Evolutionary conservation across 768 basidiomycete genomes (phyloP), one percentile per base, ranked within the genome.

Genomic region (Lyophyllum atratum): DNA sequence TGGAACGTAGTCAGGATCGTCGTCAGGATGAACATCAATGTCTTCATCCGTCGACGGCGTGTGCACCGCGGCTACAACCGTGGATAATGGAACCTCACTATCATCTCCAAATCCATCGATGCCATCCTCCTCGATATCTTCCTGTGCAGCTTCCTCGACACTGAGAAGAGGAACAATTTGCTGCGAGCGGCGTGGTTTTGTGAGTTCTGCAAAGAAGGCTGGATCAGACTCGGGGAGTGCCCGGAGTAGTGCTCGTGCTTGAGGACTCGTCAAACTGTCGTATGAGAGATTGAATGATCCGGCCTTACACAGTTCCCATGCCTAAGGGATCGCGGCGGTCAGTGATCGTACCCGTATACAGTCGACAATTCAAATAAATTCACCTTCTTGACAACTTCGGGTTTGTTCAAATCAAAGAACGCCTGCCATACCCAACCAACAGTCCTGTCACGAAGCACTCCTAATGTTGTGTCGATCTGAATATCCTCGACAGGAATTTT

Each of bases 201-300:
- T 25, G 7, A 61, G 52, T 31, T 57, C 49, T 14, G 39, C 22
- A 25, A 28, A 61, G 28, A 61, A 52, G 25, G 49, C 52, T 2
- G 56, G 60, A 22, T 61, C 47, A 17, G 44, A 48, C 22, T 28
- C 33, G 25, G 40, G 45, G 22, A 61, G 39, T 26, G 48, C 26
- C 5, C 51, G 56, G 1, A 61, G 45, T 17, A 25, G 24, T 26
- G 29, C 15, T 17, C 57, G 22, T 8, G 50, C 49, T 12, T 52
- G 25, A 21, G 45, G 31, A 26, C 55, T 49, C 26, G 59, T 61
- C 45, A 61, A 19, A 17, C 50, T 42, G 17, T 46, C 25, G 22
- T 52, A 54, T 11, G 59, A 61, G 21, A 53, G 31, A 37, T 61
- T 57, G 9, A 54, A 53, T 8, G 50, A 47, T 12, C 49, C 42